These are phyloP conservation scores for Ustilago vetiveriae DNA, from an alignment of 1,284 basidiomycete genomes.

Conservation along the genomic window DNA sequence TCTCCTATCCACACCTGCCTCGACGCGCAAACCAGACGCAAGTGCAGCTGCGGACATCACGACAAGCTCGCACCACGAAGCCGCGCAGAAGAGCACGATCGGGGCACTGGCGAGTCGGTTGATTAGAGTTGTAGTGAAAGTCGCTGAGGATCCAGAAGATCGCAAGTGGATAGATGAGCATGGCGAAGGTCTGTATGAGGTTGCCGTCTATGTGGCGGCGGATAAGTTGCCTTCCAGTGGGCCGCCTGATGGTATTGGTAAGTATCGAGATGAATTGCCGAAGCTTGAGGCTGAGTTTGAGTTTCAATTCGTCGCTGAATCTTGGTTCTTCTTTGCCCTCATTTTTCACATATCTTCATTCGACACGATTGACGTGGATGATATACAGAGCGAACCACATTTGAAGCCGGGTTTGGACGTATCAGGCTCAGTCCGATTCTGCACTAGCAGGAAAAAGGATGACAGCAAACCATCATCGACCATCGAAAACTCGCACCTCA, in stretches of 20 bases:
- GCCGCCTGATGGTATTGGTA: constrained; percentile 47
- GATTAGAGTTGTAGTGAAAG: constrained; percentile 34
- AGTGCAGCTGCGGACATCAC: constrained; percentile 7
- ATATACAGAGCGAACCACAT: constrained; percentile 24
- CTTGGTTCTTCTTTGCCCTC: background rate
- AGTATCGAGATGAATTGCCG: constrained; percentile 5
- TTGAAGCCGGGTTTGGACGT: constrained; percentile 26
- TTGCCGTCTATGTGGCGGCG: constrained; percentile 45
- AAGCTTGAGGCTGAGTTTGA: background rate
- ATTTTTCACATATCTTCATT: no score
- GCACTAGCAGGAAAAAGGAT: background rate
- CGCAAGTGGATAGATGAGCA: constrained; percentile 34
- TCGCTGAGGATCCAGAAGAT: constrained; percentile 47
- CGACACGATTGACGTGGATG: background rate
- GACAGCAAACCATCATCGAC: no score
- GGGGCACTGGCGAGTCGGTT: background rate
- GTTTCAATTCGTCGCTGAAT: background rate
- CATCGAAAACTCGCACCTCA: no score
- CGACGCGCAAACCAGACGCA: constrained; percentile 11
- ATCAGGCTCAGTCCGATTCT: constrained; percentile 35
- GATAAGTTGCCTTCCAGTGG: constrained; percentile 30
- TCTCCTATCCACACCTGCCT: constrained; percentile 7
- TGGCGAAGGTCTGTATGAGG: constrained; percentile 51
- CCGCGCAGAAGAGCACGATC: background rate
- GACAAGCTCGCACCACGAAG: constrained; percentile 12